Conservation (phyloP, 1,284 basidiomycete species). For the Leucoagaricus sp. region DNA sequence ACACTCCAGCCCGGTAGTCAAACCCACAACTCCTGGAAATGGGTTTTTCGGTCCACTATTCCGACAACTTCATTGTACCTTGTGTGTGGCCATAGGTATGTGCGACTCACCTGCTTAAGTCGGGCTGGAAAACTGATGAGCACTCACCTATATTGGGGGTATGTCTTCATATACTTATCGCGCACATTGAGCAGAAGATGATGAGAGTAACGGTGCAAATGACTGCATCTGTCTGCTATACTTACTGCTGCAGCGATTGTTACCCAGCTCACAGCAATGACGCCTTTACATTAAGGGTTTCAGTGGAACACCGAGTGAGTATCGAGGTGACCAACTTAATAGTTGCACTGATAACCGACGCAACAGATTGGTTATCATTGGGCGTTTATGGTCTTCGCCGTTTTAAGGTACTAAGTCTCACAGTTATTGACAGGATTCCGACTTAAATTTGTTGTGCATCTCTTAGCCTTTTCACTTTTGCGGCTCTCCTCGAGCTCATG, state of each 20-base stretch:
- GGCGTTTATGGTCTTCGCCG: slow-evolving; percentile 32
- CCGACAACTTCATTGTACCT: slow-evolving; percentile 1
- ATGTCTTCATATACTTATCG: neutral
- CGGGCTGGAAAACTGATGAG: neutral
- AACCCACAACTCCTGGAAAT: too few species aligned
- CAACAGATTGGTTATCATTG: slow-evolving; percentile 32
- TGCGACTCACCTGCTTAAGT: neutral
- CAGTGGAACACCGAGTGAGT: neutral
- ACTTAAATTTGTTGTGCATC: neutral
- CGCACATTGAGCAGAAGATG: neutral
- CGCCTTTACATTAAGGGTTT: too few species aligned
- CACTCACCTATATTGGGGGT: slow-evolving; percentile 6
- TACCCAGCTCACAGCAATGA: slow-evolving; percentile 34
- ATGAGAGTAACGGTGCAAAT: slow-evolving; percentile 29
- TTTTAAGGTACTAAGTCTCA: slow-evolving; percentile 24
- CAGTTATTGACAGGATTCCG: neutral
- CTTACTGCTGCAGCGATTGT: slow-evolving; percentile 38
- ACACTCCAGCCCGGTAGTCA: too few species aligned
- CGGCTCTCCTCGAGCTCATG: slow-evolving; percentile 28
- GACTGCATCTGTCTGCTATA: slow-evolving; percentile 33
- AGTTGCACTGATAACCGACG: neutral
- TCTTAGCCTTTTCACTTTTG: slow-evolving; percentile 26
- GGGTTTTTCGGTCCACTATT: slow-evolving; percentile 6
- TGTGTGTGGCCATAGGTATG: slow-evolving; percentile 10
- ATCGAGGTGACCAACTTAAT: neutral